Evolutionary conservation across 1,284 basidiomycete species (phyloP), one percentile per base, ranked within the genome.

Genomic region (Austroboletus niveus): DNA sequence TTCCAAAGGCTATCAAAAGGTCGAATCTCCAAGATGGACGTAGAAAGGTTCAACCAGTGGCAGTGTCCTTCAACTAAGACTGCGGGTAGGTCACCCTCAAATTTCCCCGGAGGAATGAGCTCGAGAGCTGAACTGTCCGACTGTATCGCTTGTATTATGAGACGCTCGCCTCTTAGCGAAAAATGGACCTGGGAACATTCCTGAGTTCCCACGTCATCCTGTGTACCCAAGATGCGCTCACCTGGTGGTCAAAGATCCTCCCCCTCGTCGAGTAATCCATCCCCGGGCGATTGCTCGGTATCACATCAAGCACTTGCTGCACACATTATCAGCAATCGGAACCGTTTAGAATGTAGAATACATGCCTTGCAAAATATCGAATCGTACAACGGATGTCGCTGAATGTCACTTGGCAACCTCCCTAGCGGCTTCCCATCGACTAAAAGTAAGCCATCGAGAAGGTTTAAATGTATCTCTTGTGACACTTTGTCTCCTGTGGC

Each of bases 401-500:
- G 24, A 29, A 78, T 72, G 0, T 57, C 51, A 0, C 30, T 45
- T 0, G 79, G 75, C 20, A 80, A 62, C 29, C 71, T 65, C 8
- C 72, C 70, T 2, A 76, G 49, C 1, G 72, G 65, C 45, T 69
- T 68, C 0, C 76, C 78, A 17, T 29, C 41, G 5, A 80, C 65
- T 6, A 78, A 60, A 6, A 81, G 62, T 9, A 55, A 52, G 8
- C 78, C 79, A 31, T 69, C 59, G 6, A 79, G 53, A 1, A 79
- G 35, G 48, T 81, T 69, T 14, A 74, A 55, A 51, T 74, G 66
- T 0, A 80, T 61, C 6, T 11, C 27, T 30, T 69, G 65, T 3
- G 57, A 43, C 8, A 29, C 17, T 17, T 55, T 45, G 0, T 10
- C 14, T 1, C 5, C 14, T 31, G 54, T 32, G 5, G 52, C 20